Evolutionary conservation across 108 stramenopile genomes (phyloP).

Genomic region (Chaetoceros tenuissimus): DNA sequence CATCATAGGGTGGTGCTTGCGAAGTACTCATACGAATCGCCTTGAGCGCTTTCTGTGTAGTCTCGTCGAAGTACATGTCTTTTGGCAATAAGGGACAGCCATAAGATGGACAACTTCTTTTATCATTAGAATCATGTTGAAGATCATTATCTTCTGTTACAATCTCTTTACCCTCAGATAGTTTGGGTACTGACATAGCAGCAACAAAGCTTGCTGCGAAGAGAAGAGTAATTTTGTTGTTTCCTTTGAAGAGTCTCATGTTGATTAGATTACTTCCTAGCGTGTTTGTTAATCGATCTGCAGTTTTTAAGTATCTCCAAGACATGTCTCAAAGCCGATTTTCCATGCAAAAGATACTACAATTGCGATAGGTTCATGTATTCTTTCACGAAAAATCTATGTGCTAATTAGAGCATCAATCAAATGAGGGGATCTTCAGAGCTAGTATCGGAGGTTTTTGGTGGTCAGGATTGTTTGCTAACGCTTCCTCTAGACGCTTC

Average conservation of each 20-base stretch:
- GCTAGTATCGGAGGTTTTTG: too few species aligned
- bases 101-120: slow-evolving; percentile 34
- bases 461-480: too few species aligned
- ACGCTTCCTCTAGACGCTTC: too few species aligned
- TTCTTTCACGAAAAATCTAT: too few species aligned
- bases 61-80: slow-evolving; percentile 52
- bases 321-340: neutral
- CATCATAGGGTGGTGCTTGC: neutral
- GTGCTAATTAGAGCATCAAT: too few species aligned
- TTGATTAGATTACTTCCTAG: neutral
- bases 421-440: too few species aligned
- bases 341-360: too few species aligned
- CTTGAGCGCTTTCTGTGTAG: slow-evolving; percentile 29
- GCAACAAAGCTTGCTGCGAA: neutral
- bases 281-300: neutral
- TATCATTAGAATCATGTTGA: neutral
- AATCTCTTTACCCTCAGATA: neutral
- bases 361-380: too few species aligned
- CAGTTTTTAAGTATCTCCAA: neutral
- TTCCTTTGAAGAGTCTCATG: neutral
- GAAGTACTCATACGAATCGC: slow-evolving; percentile 16
- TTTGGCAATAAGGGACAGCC: slow-evolving; percentile 54
- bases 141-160: neutral
- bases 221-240: neutral
- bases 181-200: neutral